These are phyloP conservation scores for Kodamaea arcana DNA, from an alignment of 1,139 yeast species.

Conservation along the genomic window DNA sequence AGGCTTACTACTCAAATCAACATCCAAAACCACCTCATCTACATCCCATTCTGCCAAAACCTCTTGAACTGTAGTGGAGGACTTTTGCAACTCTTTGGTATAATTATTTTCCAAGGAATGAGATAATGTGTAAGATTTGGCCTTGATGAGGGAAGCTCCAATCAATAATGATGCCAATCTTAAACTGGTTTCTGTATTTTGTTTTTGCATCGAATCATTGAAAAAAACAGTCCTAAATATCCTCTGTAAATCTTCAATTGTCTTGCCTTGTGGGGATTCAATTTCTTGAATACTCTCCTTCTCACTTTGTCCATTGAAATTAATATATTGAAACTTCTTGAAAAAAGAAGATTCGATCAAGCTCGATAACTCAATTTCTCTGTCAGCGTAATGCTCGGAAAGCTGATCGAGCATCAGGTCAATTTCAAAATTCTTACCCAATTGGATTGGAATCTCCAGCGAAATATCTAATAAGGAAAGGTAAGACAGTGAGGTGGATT, in stretches of 20 bases:
- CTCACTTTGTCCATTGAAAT: not conserved
- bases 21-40: not conserved
- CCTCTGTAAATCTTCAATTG: constrained; percentile 10
- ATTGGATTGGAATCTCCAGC: constrained; percentile 17
- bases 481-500: constrained; percentile 8
- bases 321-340: constrained; percentile 5
- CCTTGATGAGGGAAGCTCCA: constrained; percentile 26
- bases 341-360: constrained; percentile 8
- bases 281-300: too few species aligned
- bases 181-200: constrained; percentile 14
- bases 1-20: too few species aligned
- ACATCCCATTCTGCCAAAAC: constrained; percentile 28
- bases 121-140: constrained; percentile 12
- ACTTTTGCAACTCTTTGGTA: constrained; percentile 10
- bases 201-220: constrained; percentile 7
- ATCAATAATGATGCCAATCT: constrained; percentile 18
- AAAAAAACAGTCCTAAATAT: constrained; percentile 8
- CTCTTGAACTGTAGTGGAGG: constrained; percentile 19
- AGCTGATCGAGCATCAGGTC: constrained; percentile 52
- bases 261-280: constrained; percentile 4
- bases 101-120: constrained; percentile 10
- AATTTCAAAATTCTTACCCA: constrained; percentile 37
- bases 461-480: constrained; percentile 26
- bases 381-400: constrained; percentile 27
- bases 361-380: constrained; percentile 19